phyloP scores from a whole-genome alignment of 306 rosid genomes.

The Vigna reflexopilosa region DNA sequence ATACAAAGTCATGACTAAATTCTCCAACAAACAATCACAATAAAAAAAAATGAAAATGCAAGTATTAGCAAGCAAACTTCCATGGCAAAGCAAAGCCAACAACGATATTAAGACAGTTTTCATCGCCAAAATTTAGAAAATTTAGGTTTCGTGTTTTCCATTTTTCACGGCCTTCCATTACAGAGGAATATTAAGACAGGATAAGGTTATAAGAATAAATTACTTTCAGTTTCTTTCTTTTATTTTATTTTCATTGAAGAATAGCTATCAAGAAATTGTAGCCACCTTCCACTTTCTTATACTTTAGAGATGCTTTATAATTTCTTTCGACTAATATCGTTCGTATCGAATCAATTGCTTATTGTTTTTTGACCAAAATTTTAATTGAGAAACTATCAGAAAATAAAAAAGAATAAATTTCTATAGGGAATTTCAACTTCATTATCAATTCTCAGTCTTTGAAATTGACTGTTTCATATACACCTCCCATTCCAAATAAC shows the following conservation, averaged over 20 bases:
- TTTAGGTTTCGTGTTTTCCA: background rate
- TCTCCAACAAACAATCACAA: too few species aligned
- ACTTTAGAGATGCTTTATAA: constrained; percentile 17
- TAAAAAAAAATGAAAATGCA: too few species aligned
- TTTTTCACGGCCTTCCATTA: background rate
- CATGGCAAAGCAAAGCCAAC: too few species aligned
- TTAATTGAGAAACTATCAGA: background rate
- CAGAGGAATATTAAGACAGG: constrained; percentile 11
- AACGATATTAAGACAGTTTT: background rate
- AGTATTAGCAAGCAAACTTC: too few species aligned
- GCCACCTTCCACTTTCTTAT: constrained; percentile 13
- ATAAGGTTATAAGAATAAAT: constrained; percentile 13
- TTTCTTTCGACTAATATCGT: background rate
- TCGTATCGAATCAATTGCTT: constrained; percentile 8
- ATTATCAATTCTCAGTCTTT: background rate
- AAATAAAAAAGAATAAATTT: background rate
- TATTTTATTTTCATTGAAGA: background rate
- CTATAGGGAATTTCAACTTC: background rate
- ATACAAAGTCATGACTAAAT: too few species aligned
- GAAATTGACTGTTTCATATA: background rate
- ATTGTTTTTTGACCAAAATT: background rate
- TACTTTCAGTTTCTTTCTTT: background rate
- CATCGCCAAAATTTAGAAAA: background rate
- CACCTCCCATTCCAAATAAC: background rate
- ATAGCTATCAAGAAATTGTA: background rate